A percentile compares a stretch with the other conserved stretches of the same genome.
phyloP scores from a whole-genome alignment of 2,329 filamentous ascomycete species.

The Ascosphaera pollenicola region DNA sequence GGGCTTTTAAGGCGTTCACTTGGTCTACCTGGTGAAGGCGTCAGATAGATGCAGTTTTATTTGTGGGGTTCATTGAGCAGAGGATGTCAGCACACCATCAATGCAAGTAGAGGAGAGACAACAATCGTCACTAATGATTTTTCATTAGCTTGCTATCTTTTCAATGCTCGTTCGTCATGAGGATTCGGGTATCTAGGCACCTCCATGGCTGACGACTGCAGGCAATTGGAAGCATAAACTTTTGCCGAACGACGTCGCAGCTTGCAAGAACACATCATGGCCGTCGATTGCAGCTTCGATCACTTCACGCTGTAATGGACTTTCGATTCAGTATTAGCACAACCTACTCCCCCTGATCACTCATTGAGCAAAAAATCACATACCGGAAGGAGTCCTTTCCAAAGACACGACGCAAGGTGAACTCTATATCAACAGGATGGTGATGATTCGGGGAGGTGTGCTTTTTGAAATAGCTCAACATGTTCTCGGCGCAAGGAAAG shows the following conservation, averaged over 20 bases:
- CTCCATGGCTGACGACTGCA: constrained; percentile 67
- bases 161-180: constrained; percentile 1
- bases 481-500: no score
- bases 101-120: constrained; percentile 64
- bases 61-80: not conserved
- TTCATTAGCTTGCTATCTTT: no score
- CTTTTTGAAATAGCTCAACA: no score
- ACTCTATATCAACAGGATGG: constrained; percentile 39
- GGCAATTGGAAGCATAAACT: constrained; percentile 84
- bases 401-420: constrained; percentile 52
- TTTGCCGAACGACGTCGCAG: constrained; percentile 56
- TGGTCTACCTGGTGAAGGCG: constrained; percentile 51
- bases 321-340: constrained; percentile 13
- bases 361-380: constrained; percentile 3
- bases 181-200: constrained; percentile 26
- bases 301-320: constrained; percentile 70
- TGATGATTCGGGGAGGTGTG: constrained; percentile 1
- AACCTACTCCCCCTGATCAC: not conserved
- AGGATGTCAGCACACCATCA: constrained; percentile 42
- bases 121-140: constrained; percentile 54
- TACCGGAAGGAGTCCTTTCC: constrained; percentile 53
- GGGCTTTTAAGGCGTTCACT: constrained; percentile 53
- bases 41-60: not conserved
- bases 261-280: constrained; percentile 83
- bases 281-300: constrained; percentile 61